phyloP scores from a whole-genome alignment of 202 grass and related monocot species.

The Setaria viridis region DNA sequence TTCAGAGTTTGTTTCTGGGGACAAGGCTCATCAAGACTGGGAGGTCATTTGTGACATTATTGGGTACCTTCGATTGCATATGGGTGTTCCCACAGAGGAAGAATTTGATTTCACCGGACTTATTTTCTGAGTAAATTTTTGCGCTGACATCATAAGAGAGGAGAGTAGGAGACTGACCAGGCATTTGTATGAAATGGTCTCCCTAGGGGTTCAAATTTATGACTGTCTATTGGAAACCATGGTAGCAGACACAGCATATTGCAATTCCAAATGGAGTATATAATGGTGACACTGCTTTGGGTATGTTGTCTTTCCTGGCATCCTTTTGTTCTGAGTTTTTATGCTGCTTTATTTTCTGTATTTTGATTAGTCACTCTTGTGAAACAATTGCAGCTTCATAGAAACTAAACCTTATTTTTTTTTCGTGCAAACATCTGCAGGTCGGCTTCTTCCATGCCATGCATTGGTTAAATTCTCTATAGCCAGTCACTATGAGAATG shows the following conservation, averaged over 20 bases:
- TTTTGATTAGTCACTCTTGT: background rate
- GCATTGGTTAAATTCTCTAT: background rate
- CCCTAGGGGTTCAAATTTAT: background rate
- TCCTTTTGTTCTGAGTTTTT: background rate
- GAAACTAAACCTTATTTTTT: background rate
- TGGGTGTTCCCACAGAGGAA: conserved; percentile 1
- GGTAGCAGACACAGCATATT: background rate
- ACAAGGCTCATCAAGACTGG: conserved; percentile 39
- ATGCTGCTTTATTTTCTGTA: background rate
- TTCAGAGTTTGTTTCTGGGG: conserved; percentile 57
- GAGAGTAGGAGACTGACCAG: background rate
- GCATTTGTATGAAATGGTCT: background rate
- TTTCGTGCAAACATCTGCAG: background rate
- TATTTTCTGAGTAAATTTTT: background rate
- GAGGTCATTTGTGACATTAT: conserved; percentile 26
- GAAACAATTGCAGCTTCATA: background rate
- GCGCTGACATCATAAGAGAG: background rate
- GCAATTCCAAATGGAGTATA: background rate
- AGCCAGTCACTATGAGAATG: too few species aligned
- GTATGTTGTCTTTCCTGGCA: background rate
- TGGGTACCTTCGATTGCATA: conserved; percentile 33
- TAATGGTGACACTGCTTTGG: background rate
- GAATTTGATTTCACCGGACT: conserved; percentile 24
- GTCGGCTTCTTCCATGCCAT: background rate
- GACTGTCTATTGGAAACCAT: background rate